Conservation (phyloP, 805 yeast species). For the Jamesozyma lodderae region DNA sequence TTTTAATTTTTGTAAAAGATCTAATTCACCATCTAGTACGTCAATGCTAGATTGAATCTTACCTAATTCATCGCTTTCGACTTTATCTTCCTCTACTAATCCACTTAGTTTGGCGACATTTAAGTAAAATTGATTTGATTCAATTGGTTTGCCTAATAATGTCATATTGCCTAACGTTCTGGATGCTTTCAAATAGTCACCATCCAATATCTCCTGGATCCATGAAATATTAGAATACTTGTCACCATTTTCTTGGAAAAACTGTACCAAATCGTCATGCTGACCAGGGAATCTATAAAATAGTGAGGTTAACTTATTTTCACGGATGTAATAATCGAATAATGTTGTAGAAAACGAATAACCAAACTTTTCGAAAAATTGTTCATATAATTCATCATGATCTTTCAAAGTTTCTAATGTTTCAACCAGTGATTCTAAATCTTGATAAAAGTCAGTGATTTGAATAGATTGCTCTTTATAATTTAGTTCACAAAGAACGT, state of each 20-base stretch:
- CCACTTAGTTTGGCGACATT: slow-evolving; percentile 66
- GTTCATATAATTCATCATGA: slow-evolving; percentile 36
- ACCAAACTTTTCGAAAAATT: slow-evolving; percentile 53
- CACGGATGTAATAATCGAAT: slow-evolving; percentile 47
- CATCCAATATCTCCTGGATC: slow-evolving; percentile 54
- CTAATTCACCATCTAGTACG: slow-evolving; percentile 41
- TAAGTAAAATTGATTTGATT: slow-evolving; percentile 42
- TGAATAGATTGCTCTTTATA: slow-evolving; percentile 45
- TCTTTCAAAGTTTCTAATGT: slow-evolving; percentile 32
- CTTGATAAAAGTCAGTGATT: slow-evolving; percentile 58
- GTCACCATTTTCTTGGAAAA: slow-evolving; percentile 37
- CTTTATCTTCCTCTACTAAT: slow-evolving; percentile 33
- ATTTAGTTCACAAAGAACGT: slow-evolving; percentile 41
- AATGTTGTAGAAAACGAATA: slow-evolving; percentile 59
- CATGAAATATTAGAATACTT: slow-evolving; percentile 54
- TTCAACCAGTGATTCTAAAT: slow-evolving; percentile 54
- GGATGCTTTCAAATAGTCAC: slow-evolving; percentile 44
- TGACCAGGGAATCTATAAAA: slow-evolving; percentile 50
- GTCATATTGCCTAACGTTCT: slow-evolving; percentile 37
- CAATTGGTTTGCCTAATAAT: slow-evolving; percentile 34
- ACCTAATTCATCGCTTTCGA: slow-evolving; percentile 18
- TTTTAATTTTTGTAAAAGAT: slow-evolving; percentile 26
- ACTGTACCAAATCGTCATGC: slow-evolving; percentile 40
- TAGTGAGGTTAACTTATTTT: slow-evolving; percentile 44
- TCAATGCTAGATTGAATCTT: slow-evolving; percentile 45